A percentile compares a stretch with the other conserved stretches of the same genome.
phyloP scores from a whole-genome alignment of 352 stramenopile genomes.

The Pythium phragmiticola region DNA sequence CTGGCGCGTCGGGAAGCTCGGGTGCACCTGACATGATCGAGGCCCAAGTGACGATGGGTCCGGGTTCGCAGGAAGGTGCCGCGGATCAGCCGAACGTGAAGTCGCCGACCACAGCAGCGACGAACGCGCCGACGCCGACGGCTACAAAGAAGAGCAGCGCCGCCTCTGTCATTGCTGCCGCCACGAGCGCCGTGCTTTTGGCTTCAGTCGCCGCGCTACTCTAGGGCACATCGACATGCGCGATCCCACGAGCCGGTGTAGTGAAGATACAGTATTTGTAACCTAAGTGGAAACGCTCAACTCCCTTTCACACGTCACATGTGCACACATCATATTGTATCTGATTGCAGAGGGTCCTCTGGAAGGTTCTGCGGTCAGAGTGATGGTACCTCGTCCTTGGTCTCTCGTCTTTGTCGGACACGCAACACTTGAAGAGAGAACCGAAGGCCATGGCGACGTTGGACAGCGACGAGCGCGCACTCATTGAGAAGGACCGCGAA shows the following conservation, averaged over 20 bases:
- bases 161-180: not conserved
- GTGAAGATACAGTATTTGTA: too few relatives aligned
- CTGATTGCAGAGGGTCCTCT: slow-evolving; percentile 4
- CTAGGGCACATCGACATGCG: not conserved
- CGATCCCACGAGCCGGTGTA: too few relatives aligned
- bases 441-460: slow-evolving; percentile 51
- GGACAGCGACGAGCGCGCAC: slow-evolving; percentile 63
- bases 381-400: not conserved
- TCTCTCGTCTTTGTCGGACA: not conserved
- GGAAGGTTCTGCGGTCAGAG: slow-evolving; percentile 3
- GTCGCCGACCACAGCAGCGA: not conserved
- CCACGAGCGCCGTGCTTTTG: slow-evolving; percentile 1
- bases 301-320: not conserved
- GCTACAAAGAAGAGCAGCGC: slow-evolving; percentile 4
- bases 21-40: slow-evolving; percentile 5
- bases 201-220: slow-evolving; percentile 2
- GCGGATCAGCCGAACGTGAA: not conserved
- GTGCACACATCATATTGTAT: slow-evolving; percentile 1
- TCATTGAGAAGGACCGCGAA: slow-evolving; percentile 73
- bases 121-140: not conserved
- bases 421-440: not conserved
- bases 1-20: not conserved
- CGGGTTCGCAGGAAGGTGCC: slow-evolving; percentile 1
- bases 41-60: slow-evolving; percentile 8
- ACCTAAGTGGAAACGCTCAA: too few relatives aligned